A percentile compares a stretch with the other conserved stretches of the same genome.
Evolutionary conservation across 495 filamentous ascomycete genomes (phyloP).

Genomic region (Penicillium diatomitis): DNA sequence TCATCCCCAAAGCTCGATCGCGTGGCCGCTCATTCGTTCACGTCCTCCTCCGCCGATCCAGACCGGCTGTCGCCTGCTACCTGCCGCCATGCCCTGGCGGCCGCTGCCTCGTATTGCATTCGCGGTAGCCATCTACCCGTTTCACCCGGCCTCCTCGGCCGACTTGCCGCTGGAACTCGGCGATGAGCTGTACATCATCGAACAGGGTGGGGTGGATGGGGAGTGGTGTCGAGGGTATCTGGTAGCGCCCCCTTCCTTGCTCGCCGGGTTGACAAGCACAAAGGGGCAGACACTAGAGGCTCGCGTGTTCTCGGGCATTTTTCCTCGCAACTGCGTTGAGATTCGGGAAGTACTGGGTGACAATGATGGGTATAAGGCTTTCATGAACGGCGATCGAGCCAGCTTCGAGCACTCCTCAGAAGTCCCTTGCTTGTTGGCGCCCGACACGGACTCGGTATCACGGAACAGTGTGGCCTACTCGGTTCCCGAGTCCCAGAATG

Average conservation of each 20-base stretch:
- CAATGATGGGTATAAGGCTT: constrained; percentile 28
- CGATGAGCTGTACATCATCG: constrained; percentile 97
- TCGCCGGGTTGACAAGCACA: constrained; percentile 82
- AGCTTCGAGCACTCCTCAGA: constrained; percentile 16
- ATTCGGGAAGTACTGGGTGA: constrained; percentile 67
- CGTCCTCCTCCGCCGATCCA: too few species aligned
- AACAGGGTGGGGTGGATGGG: constrained; percentile 76
- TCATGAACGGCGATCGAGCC: constrained; percentile 26
- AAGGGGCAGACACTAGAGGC: constrained; percentile 92
- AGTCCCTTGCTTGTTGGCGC: constrained; percentile 10
- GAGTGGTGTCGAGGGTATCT: constrained; percentile 94
- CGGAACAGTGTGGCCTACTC: constrained; percentile 25
- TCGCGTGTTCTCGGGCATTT: constrained; percentile 93
- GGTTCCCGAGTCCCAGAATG: constrained; percentile 17
- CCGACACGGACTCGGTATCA: constrained; percentile 12
- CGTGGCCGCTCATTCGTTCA: neutral
- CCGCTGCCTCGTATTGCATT: constrained; percentile 95
- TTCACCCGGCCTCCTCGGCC: constrained; percentile 72
- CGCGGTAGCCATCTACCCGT: constrained; percentile 89
- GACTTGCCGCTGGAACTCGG: constrained; percentile 96
- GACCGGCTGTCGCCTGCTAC: too few species aligned
- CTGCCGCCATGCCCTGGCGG: constrained; percentile 79
- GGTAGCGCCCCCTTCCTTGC: constrained; percentile 83
- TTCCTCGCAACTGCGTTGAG: constrained; percentile 87
- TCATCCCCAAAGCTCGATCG: neutral